Percentiles rank a stretch among this genome's conserved stretches.
Evolutionary conservation across 192 early-diverging fungal genomes (phyloP).

Genomic region (Linnemannia zychae): DNA sequence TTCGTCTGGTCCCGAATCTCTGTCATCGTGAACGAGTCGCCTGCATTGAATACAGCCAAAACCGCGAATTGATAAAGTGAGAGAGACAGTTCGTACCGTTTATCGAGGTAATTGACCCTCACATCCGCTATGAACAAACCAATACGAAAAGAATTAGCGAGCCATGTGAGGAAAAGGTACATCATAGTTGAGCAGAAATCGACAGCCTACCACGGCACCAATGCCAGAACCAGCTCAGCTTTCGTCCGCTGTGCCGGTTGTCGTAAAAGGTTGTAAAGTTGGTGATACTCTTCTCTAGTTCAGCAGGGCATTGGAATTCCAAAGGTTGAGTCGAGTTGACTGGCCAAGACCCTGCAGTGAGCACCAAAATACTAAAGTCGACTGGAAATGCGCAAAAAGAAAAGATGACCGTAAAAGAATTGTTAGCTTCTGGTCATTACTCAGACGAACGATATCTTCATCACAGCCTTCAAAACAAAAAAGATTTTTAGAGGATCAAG

Average conservation of each 20-base stretch:
- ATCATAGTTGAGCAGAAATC: background rate
- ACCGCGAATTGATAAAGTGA: constrained; percentile 79
- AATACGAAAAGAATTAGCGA: background rate
- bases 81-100: constrained; percentile 83
- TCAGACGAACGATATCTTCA: background rate
- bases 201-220: constrained; percentile 73
- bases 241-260: constrained; percentile 79
- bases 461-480: constrained; percentile 8
- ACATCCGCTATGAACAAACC: constrained; percentile 68
- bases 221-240: constrained; percentile 87
- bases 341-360: constrained; percentile 90
- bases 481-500: background rate
- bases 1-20: constrained; percentile 72
- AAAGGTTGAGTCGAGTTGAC: constrained; percentile 74
- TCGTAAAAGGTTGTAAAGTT: constrained; percentile 83
- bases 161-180: background rate
- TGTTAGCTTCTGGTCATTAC: background rate
- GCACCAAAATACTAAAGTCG: constrained; percentile 80
- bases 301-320: constrained; percentile 85
- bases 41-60: constrained; percentile 77
- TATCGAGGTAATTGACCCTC: constrained; percentile 73
- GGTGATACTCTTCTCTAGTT: constrained; percentile 79
- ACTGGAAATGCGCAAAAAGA: constrained; percentile 49
- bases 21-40: constrained; percentile 54
- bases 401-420: background rate